Conservation (phyloP, 768 basidiomycete genomes). For the Leccinum subgranulosum region DNA sequence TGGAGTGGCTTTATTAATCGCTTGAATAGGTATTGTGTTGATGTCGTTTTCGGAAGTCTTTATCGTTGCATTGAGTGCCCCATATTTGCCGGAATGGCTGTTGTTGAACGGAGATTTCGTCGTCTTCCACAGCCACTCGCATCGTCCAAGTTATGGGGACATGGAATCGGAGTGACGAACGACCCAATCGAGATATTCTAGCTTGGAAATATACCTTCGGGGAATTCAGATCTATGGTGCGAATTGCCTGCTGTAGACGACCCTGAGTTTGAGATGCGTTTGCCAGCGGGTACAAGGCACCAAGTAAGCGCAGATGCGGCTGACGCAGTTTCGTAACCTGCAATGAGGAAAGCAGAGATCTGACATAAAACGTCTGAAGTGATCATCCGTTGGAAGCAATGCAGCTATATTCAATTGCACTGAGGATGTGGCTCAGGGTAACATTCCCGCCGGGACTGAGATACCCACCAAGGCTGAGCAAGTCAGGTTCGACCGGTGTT, state of each 20-base stretch:
- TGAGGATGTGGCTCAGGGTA: conserved; percentile 20
- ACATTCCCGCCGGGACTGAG: background rate
- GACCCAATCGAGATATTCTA: conserved; percentile 59
- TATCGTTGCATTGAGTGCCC: conserved; percentile 32
- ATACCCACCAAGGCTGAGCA: conserved; percentile 53
- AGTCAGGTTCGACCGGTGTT: conserved; percentile 29
- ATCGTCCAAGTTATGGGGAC: conserved; percentile 59
- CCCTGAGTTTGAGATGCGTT: conserved; percentile 44
- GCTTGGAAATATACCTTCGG: conserved; percentile 31
- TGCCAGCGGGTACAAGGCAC: conserved; percentile 60
- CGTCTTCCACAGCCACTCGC: conserved; percentile 47
- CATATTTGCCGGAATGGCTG: conserved; percentile 31
- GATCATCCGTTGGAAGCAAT: conserved; percentile 41
- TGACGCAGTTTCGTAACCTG: conserved; percentile 64
- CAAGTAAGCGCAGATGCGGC: conserved; percentile 48
- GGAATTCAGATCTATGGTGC: conserved; percentile 22
- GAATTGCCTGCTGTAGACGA: conserved; percentile 45
- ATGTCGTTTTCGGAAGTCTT: conserved; percentile 48
- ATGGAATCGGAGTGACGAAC: conserved; percentile 52
- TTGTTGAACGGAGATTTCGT: conserved; percentile 48
- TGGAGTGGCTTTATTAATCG: conserved; percentile 50
- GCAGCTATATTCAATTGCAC: conserved; percentile 58
- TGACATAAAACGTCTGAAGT: conserved; percentile 58
- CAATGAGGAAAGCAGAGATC: conserved; percentile 61
- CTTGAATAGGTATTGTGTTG: conserved; percentile 57